Percentiles rank a stretch among this genome's conserved stretches.
These are phyloP conservation scores for Telopea speciosissima DNA, from an alignment of 177 flowering plant genomes.

Conservation along the genomic window DNA sequence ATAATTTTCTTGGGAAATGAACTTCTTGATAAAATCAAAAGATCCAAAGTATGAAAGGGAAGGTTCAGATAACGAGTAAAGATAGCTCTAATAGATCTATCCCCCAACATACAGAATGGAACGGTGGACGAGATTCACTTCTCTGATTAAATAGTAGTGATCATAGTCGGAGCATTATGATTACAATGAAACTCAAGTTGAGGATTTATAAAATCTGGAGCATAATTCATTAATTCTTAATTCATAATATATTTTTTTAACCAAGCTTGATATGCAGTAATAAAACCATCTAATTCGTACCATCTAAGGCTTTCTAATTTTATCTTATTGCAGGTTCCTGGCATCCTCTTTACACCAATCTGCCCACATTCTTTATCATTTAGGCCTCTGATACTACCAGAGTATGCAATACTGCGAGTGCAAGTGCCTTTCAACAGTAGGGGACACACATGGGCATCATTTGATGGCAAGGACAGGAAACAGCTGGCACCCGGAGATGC, in stretches of 20 bases:
- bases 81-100: not conserved
- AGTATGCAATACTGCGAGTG: constrained; percentile 73
- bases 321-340: constrained; percentile 69
- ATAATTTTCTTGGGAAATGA: not conserved
- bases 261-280: not conserved
- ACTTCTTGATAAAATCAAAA: too few relatives aligned
- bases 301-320: not conserved
- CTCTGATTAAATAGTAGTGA: not conserved
- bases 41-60: not conserved
- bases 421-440: constrained; percentile 94
- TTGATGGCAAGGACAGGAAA: constrained; percentile 89
- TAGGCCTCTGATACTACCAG: constrained; percentile 89
- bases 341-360: constrained; percentile 89
- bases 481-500: constrained; percentile 82
- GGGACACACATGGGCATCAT: constrained; percentile 90
- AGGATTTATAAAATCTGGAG: not conserved
- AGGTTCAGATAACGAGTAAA: not conserved
- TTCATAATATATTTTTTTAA: not conserved
- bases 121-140: not conserved
- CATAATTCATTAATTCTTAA: not conserved
- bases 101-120: not conserved
- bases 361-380: constrained; percentile 96
- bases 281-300: not conserved
- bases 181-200: not conserved
- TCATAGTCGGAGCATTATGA: not conserved